Evolutionary conservation across 1,139 yeast species (phyloP).

Genomic region (Blastobotrys buckinghamii): DNA sequence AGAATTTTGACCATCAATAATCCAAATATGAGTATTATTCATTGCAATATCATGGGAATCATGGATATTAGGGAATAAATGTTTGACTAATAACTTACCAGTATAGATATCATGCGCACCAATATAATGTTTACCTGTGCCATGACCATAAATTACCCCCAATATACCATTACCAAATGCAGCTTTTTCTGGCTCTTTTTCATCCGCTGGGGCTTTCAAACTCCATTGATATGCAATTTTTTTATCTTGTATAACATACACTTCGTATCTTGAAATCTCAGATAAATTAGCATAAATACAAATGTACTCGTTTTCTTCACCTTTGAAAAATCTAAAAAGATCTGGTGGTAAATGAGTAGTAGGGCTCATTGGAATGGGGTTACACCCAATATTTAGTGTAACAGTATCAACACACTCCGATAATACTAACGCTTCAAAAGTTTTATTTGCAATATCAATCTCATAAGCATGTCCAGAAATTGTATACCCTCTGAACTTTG

Average conservation of each 20-base stretch:
- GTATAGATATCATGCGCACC: background rate
- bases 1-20: conserved; percentile 1
- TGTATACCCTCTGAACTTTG: background rate
- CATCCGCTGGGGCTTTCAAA: background rate
- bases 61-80: background rate
- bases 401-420: background rate
- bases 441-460: background rate
- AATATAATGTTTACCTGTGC: background rate
- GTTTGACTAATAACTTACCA: background rate
- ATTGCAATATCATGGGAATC: background rate
- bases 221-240: background rate
- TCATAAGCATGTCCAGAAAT: background rate
- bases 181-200: background rate
- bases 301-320: background rate
- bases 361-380: background rate
- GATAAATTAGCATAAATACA: background rate
- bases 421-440: background rate
- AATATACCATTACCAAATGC: background rate
- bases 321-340: background rate
- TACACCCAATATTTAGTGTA: background rate
- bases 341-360: background rate
- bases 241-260: background rate
- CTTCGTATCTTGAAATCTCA: background rate
- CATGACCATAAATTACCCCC: background rate
- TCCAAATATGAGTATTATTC: background rate